Evolutionary conservation across 768 basidiomycete species (phyloP).

Genomic region (Amanita polypyramis): DNA sequence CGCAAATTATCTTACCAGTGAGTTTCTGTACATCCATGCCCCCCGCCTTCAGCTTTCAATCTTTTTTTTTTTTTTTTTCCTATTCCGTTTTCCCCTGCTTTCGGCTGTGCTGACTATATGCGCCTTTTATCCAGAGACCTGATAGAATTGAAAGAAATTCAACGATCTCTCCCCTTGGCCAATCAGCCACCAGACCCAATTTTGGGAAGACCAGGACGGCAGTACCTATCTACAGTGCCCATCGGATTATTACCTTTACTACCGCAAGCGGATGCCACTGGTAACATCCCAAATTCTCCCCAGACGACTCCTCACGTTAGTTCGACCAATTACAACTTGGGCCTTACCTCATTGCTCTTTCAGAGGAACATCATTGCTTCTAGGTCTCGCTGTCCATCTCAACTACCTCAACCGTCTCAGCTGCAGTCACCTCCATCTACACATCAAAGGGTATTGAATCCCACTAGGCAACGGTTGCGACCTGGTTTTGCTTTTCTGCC

Average conservation of each 20-base stretch:
- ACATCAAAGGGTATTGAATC: background rate
- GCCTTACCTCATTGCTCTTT: constrained; percentile 9
- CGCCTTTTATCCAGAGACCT: constrained; percentile 33
- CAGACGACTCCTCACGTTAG: constrained; percentile 8
- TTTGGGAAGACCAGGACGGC: constrained; percentile 27
- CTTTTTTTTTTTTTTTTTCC: background rate
- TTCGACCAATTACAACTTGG: constrained; percentile 9
- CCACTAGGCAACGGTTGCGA: constrained; percentile 8
- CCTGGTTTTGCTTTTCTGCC: constrained; percentile 18
- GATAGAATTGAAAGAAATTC: constrained; percentile 61
- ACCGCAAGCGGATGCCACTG: constrained; percentile 15
- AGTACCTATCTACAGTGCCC: constrained; percentile 44
- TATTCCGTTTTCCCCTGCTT: constrained; percentile 1
- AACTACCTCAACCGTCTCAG: no score
- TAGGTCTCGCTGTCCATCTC: background rate
- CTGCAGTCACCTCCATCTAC: background rate
- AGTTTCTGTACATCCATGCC: constrained; percentile 23
- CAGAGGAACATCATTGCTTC: constrained; percentile 5
- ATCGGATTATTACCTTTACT: constrained; percentile 54
- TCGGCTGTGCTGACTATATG: background rate
- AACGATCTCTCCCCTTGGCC: constrained; percentile 50
- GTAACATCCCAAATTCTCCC: constrained; percentile 5
- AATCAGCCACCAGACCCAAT: constrained; percentile 36
- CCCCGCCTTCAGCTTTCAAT: background rate
- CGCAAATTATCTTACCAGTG: constrained; percentile 57